Evolutionary conservation across 2,329 filamentous ascomycete genomes (phyloP), one percentile per base, ranked within the genome.

Genomic region (Cercospora sojina): DNA sequence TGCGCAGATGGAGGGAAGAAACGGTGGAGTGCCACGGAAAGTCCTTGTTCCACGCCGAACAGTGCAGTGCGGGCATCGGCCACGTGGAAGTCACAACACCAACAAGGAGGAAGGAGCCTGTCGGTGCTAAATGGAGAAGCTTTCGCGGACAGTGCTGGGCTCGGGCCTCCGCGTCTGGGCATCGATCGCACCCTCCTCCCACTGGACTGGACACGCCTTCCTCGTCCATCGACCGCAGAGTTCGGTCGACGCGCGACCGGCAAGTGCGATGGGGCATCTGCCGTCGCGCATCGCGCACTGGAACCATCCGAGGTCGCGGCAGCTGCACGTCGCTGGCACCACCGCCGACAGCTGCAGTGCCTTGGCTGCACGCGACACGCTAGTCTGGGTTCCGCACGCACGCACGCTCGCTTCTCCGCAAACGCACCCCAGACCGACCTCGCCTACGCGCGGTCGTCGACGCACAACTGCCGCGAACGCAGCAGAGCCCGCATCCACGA

Each of bases 251-350:
- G 41, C 18, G 41, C 41, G 2, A 20, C 20, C 47, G 47, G 47
- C 47, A 51, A 49, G 43, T 49, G 43, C 18, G 18, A 47, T 18
- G 41, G 41, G 41, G 3, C 41, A 47, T 47, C 41, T 47, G 41
- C 41, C 41, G 41, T 47, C 13, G 35, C 16, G 35, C 35, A 38
- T 38, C 35, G 35, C 35, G 32, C 58, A 60, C 23, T 25, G n/a
- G 27, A 51, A 16, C 59, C 31, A 62, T 55, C 60, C 60, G 60
- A 62, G 60, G 60, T 62, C 60, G 32, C 43, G 27, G 47, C 59
- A 29, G 20, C 8, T 51, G n/a, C 23, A 53, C 7, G 8, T 61
- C 59, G 59, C 38, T 51, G 23, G 49, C 18, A 61, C 38, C 25
- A 27, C 27, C 27, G 13, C 38, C 31, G 31, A 32, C 31, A 32